A percentile compares a stretch with the other conserved stretches of the same genome.
Evolutionary conservation across 164 flowering plant genomes (phyloP).

Genomic region (Hamamelis virginiana): DNA sequence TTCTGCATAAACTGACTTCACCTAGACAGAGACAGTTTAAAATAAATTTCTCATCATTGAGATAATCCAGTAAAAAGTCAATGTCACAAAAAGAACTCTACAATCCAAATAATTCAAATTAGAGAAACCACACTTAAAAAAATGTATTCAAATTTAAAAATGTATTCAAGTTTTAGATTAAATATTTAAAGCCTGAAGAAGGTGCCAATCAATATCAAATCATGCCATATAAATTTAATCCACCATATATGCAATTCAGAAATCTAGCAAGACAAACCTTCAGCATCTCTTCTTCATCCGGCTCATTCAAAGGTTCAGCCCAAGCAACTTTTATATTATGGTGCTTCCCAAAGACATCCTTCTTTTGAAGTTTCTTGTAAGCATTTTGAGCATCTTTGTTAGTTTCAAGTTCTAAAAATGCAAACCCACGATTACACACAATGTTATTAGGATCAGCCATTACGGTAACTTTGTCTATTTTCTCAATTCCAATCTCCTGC

Average conservation of each 20-base stretch:
- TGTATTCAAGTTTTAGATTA: background rate
- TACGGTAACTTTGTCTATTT: slow-evolving; percentile 32
- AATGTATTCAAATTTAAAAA: background rate
- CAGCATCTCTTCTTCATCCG: slow-evolving; percentile 35
- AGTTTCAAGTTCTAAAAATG: slow-evolving; percentile 45
- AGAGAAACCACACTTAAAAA: background rate
- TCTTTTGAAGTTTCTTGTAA: slow-evolving; percentile 39
- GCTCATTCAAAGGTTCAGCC: slow-evolving; percentile 43
- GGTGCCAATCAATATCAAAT: background rate
- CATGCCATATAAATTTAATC: background rate
- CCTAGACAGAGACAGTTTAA: slow-evolving; percentile 19
- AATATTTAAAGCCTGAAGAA: background rate
- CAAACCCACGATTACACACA: slow-evolving; percentile 42
- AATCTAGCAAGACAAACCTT: slow-evolving; percentile 26
- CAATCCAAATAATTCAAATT: background rate
- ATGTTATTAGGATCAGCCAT: slow-evolving; percentile 31
- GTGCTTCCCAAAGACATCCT: slow-evolving; percentile 31
- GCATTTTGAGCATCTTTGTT: slow-evolving; percentile 41
- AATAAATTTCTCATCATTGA: background rate
- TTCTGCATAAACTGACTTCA: slow-evolving; percentile 43
- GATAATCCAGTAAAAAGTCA: background rate
- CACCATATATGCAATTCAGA: background rate
- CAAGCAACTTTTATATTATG: slow-evolving; percentile 35
- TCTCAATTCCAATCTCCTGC: slow-evolving; percentile 32
- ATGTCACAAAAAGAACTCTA: too few species aligned